Evolutionary conservation across 257 asterid species (phyloP), one percentile per base, ranked within the genome.

Genomic region (Forsythia viridissima): DNA sequence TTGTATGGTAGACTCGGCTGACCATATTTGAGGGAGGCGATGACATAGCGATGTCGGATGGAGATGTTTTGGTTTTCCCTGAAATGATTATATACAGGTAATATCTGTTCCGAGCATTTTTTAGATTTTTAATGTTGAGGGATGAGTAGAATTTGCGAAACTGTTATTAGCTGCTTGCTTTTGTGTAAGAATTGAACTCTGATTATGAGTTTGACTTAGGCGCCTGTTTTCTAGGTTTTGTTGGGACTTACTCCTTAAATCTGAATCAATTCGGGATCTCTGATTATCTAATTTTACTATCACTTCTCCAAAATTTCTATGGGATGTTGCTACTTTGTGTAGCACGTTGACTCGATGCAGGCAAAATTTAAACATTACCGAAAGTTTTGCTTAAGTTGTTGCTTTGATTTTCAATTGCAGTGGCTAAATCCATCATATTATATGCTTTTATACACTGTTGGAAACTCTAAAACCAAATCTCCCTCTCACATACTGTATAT

Each of bases 21-120:
- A 96, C 98, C 12, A 82, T 96, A 18, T 90, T 95, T 71, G 98
- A 91, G 85, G 94, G 89, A 73, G 82, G 80, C 30, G 88, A 84
- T 74, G 97, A 81, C 68, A 72, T 84, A 84, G 88, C 80, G 63
- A 75, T 94, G 83, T 83, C 89, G 3, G 97, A 96, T 82, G 98
- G 97, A 73, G 99, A 94, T 86, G 91, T 91, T 82, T 72, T 96
- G 79, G 40, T 92, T 81, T 96, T 94, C 82, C 99, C 99, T n/a
- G 97, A 96, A 52, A 94, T 89, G 98, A 81, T 77, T 75, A 77
- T 89, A 74, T 93, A 84, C 91, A 93, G 98, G 99, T 93, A 92
- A 46, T 70, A 72, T 72, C 11, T 18, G 48, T 48, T 72, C 21
- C 67, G 18, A 30, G 13, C 65, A 46, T 0, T 59, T 72, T 46